A percentile compares a stretch with the other conserved stretches of the same genome.
phyloP scores from a whole-genome alignment of 2,329 filamentous ascomycete genomes.

The Monosporascus sp. region DNA sequence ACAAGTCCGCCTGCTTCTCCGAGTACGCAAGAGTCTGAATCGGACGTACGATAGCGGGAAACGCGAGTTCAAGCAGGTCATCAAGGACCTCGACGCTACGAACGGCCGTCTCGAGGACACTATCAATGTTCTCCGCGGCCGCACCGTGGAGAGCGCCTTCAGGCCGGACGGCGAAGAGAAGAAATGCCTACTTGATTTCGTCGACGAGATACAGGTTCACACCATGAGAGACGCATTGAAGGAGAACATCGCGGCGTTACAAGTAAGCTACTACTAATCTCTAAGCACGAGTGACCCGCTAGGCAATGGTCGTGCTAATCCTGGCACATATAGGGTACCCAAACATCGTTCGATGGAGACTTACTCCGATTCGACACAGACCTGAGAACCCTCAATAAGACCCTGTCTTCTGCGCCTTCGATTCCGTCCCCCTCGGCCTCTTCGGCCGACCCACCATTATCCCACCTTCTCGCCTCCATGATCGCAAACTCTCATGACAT shows the following conservation, averaged over 20 bases:
- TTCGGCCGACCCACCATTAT: conserved; percentile 37
- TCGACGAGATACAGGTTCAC: conserved; percentile 67
- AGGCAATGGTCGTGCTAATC: conserved; percentile 3
- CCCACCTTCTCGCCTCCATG: conserved; percentile 55
- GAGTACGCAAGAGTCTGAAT: conserved; percentile 47
- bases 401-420: conserved; percentile 40
- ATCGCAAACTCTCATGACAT: conserved; percentile 75
- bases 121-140: conserved; percentile 59
- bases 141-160: conserved; percentile 59
- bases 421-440: conserved; percentile 31
- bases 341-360: conserved; percentile 71
- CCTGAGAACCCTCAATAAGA: conserved; percentile 59
- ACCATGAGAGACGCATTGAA: conserved; percentile 63
- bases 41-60: conserved; percentile 54
- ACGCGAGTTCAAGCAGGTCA: conserved; percentile 55
- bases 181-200: conserved; percentile 68
- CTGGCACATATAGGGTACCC: conserved; percentile 45
- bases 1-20: conserved; percentile 48
- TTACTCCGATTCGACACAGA: conserved; percentile 72
- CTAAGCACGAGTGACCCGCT: neutral
- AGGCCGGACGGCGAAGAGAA: conserved; percentile 53
- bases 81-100: conserved; percentile 62
- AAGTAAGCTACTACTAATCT: conserved; percentile 37
- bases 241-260: conserved; percentile 64
- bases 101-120: conserved; percentile 62